These are phyloP conservation scores for Exophiala phaeomuriformis DNA, from an alignment of 2,329 filamentous ascomycete species.

Conservation along the genomic window DNA sequence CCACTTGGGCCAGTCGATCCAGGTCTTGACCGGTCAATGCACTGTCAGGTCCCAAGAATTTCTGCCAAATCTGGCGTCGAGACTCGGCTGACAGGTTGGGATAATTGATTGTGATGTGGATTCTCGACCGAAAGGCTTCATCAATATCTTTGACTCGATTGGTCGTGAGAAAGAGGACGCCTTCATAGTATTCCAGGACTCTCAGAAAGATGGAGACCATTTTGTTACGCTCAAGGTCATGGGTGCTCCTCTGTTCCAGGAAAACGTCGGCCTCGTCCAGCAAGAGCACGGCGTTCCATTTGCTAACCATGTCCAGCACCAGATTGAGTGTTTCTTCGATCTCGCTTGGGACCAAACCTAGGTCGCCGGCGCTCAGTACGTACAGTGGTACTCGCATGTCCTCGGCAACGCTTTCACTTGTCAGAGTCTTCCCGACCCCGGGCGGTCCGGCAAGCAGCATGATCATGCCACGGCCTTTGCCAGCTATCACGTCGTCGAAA, in stretches of 20 bases:
- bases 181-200: constrained; percentile 28
- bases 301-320: constrained; percentile 28
- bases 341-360: constrained; percentile 38
- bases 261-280: constrained; percentile 45
- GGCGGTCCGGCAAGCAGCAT: constrained; percentile 44
- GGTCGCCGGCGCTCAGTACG: constrained; percentile 44
- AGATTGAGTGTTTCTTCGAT: constrained; percentile 41
- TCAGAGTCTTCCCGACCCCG: constrained; percentile 50
- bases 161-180: constrained; percentile 31
- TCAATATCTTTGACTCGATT: constrained; percentile 31
- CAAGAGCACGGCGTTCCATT: constrained; percentile 31
- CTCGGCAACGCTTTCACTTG: constrained; percentile 46
- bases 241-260: constrained; percentile 34
- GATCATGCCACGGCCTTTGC: constrained; percentile 44
- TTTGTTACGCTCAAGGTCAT: constrained; percentile 41
- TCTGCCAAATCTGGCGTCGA: constrained; percentile 18
- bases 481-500: constrained; percentile 41
- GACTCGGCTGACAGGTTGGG: constrained; percentile 32
- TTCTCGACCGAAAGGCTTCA: constrained; percentile 34
- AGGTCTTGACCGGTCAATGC: constrained; percentile 11
- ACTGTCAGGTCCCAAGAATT: constrained; percentile 14
- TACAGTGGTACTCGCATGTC: constrained; percentile 46
- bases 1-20: constrained; percentile 15
- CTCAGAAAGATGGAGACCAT: constrained; percentile 35
- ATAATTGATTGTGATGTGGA: constrained; percentile 43